Conservation (phyloP, 192 early-diverging fungal genomes). For the Coemansia sp. region DNA sequence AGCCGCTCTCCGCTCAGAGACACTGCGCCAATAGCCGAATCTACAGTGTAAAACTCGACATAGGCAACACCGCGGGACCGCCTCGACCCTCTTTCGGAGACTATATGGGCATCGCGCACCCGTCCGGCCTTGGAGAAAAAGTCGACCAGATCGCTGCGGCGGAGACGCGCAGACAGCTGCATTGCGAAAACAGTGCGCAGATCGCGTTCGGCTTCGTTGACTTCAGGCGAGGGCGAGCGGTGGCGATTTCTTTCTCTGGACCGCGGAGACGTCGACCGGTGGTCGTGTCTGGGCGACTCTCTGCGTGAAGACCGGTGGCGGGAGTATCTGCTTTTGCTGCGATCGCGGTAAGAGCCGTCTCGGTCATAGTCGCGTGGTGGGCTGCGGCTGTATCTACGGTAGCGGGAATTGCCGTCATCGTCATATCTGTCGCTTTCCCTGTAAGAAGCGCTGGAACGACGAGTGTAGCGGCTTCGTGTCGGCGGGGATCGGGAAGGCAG, state of each 20-base stretch:
- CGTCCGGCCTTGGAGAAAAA: slow-evolving; percentile 82
- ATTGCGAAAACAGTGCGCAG: slow-evolving; percentile 92
- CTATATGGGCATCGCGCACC: slow-evolving; percentile 84
- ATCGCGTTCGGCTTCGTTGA: slow-evolving; percentile 78
- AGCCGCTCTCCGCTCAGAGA: slow-evolving; percentile 81
- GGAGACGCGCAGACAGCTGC: slow-evolving; percentile 84
- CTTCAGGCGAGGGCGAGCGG: slow-evolving; percentile 64
- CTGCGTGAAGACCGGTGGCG: slow-evolving; percentile 10
- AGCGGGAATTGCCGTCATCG: slow-evolving; percentile 17
- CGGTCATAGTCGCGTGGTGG: slow-evolving; percentile 17
- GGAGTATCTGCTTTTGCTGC: slow-evolving; percentile 11
- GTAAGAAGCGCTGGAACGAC: slow-evolving; percentile 6
- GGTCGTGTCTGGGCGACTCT: slow-evolving; percentile 21
- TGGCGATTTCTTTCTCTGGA: background rate
- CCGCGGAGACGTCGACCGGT: slow-evolving; percentile 11
- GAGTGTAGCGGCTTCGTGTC: background rate
- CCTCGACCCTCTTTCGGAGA: slow-evolving; percentile 79
- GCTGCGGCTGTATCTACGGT: slow-evolving; percentile 13
- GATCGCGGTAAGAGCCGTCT: slow-evolving; percentile 13
- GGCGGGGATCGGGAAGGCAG: slow-evolving; percentile 12
- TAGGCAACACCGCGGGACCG: slow-evolving; percentile 94
- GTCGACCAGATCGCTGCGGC: slow-evolving; percentile 75
- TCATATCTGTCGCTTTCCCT: slow-evolving; percentile 5
- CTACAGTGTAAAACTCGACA: slow-evolving; percentile 91
- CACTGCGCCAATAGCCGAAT: slow-evolving; percentile 82